Evolutionary conservation across 257 asterid genomes (phyloP).

Genomic region (Hygrophila difformis): DNA sequence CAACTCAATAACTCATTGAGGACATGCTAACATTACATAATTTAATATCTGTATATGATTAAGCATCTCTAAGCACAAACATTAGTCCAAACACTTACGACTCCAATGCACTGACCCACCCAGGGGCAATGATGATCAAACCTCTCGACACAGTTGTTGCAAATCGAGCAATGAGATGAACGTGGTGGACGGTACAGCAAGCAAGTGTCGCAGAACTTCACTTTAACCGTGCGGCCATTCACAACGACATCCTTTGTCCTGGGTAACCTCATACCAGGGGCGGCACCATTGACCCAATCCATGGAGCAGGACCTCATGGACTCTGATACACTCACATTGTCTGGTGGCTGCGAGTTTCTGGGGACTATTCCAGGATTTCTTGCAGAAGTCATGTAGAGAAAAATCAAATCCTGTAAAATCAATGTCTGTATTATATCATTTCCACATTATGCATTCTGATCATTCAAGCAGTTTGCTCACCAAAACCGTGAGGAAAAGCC

Average conservation of each 20-base stretch:
- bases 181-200: constrained; percentile 86
- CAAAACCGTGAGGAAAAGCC: constrained; percentile 50
- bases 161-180: constrained; percentile 91
- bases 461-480: constrained; percentile 27
- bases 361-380: constrained; percentile 83
- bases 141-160: constrained; percentile 93
- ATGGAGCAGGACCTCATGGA: constrained; percentile 27
- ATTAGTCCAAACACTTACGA: constrained; percentile 34
- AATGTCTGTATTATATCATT: neutral
- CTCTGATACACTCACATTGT: constrained; percentile 27
- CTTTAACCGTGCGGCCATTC: constrained; percentile 55
- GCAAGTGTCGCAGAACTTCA: constrained; percentile 87
- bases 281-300: constrained; percentile 47
- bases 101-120: constrained; percentile 95
- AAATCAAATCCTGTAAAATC: constrained; percentile 53
- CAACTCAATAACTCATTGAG: neutral
- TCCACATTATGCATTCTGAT: neutral
- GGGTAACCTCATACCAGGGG: constrained; percentile 48
- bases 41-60: neutral
- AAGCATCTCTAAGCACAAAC: neutral
- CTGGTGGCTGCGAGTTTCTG: constrained; percentile 52
- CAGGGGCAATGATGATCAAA: constrained; percentile 98
- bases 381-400: constrained; percentile 73
- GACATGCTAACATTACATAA: too few relatives aligned
- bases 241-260: constrained; percentile 59